Evolutionary conservation across 768 basidiomycete species (phyloP), one percentile per base, ranked within the genome.

Genomic region (Dictyophora rubrovolvata): DNA sequence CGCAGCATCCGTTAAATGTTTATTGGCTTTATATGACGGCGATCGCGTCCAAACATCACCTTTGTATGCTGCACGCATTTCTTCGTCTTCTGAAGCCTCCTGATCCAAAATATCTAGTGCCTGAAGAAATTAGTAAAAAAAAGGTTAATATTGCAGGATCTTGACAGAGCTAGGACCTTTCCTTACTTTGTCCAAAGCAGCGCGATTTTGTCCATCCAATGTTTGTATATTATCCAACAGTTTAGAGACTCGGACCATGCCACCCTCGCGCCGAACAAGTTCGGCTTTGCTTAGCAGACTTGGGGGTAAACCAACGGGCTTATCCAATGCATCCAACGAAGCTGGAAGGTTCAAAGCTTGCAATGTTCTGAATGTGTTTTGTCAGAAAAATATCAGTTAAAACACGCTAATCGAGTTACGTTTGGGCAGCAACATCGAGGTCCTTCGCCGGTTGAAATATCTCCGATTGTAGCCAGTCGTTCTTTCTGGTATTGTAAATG

Each of bases 41-140:
- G 73, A 72, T 35, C 92, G 77, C 1, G 57, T 74, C 70, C 59
- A 80, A 64, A 49, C 71, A 63, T 66, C 66, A 33, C 11, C 69
- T 46, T 69, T 68, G 1, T 69, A 71, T 21, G 79, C 78, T 62
- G 78, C 77, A 16, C 85, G 81, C 33, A 81, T 74, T 11, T 79
- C 76, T 68, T 91, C 89, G 63, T 93, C 89, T 66, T 91, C 88
- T 14, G 86, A 87, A 16, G 87, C 88, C 70, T 96, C 94, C 48
- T 81, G 83, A 64, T 95, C 93, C n/a, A 99, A 73, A 20, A 94
- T 82, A 65, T 93, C 92, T 75, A 93, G 79, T 0, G 91, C 84
- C 93, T 96, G 63, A 18, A n/a, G 59, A 10, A 37, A 37, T 55
- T 2, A n/a, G 48, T 47, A 14, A 34, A 28, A 14, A 12, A 20